These are phyloP conservation scores for Paxillus involutus DNA, from an alignment of 768 basidiomycete species.

Conservation along the genomic window DNA sequence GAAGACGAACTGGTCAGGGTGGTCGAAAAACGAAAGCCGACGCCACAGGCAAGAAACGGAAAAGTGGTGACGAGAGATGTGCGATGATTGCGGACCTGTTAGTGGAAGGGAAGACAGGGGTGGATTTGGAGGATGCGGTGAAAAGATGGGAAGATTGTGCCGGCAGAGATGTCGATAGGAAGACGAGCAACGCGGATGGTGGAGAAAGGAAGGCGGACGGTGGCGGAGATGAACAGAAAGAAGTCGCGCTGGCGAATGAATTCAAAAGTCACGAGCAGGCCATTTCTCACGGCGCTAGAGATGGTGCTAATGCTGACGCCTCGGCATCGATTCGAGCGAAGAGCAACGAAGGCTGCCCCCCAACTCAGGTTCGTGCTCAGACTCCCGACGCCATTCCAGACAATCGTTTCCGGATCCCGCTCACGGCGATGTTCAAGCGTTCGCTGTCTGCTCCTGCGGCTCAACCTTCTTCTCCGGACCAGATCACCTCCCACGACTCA, in stretches of 20 bases:
- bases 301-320: background rate
- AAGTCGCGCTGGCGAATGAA: slow-evolving; percentile 16
- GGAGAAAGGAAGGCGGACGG: slow-evolving; percentile 4
- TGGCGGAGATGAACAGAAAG: slow-evolving; percentile 26
- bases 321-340: background rate
- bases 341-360: slow-evolving; percentile 1
- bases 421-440: slow-evolving; percentile 67
- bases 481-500: slow-evolving; percentile 19
- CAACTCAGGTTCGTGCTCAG: slow-evolving; percentile 22
- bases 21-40: slow-evolving; percentile 31
- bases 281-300: background rate
- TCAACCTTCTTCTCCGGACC: slow-evolving; percentile 14
- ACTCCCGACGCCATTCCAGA: slow-evolving; percentile 27
- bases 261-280: slow-evolving; percentile 7
- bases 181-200: slow-evolving; percentile 4
- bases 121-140: slow-evolving; percentile 60
- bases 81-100: slow-evolving; percentile 67
- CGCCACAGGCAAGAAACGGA: slow-evolving; percentile 27
- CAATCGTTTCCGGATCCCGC: slow-evolving; percentile 44
- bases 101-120: slow-evolving; percentile 64
- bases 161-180: slow-evolving; percentile 1
- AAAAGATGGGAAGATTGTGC: slow-evolving; percentile 43
- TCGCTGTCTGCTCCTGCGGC: slow-evolving; percentile 55
- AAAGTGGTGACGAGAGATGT: slow-evolving; percentile 52
- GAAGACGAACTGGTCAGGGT: slow-evolving; percentile 29